Evolutionary conservation across 225 moss, liverwort and hornwort genomes (phyloP).

Genomic region (Climacium dendroides): DNA sequence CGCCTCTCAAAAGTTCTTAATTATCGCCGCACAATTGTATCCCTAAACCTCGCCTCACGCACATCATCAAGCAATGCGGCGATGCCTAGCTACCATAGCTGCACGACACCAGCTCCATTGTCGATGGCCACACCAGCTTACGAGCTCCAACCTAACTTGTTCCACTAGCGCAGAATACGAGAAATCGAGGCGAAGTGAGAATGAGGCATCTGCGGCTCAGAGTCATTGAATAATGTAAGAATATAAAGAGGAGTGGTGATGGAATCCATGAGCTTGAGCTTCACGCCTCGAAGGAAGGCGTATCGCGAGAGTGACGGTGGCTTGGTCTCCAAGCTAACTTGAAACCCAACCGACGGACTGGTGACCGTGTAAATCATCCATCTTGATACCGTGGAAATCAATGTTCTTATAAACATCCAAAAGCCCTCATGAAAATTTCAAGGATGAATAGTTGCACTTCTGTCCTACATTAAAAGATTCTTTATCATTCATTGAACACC

Average conservation of each 20-base stretch:
- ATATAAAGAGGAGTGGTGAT: neutral
- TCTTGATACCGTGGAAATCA: too few species aligned
- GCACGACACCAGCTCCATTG: neutral
- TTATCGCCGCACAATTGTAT: neutral
- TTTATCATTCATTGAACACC: too few species aligned
- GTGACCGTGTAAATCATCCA: too few species aligned
- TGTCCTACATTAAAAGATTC: too few species aligned
- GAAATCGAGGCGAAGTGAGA: neutral
- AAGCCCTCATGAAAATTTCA: too few species aligned
- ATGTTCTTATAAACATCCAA: too few species aligned
- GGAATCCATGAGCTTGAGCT: neutral
- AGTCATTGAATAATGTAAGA: too few species aligned
- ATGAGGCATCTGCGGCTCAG: neutral
- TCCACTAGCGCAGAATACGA: neutral
- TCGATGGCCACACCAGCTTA: neutral
- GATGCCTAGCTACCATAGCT: too few species aligned
- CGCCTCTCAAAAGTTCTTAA: neutral
- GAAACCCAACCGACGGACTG: neutral
- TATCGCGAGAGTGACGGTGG: neutral
- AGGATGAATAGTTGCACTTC: too few species aligned
- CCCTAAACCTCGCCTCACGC: too few species aligned
- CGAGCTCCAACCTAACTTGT: neutral
- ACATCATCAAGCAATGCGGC: neutral
- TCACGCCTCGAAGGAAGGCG: neutral
- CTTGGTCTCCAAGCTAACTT: neutral